Evolutionary conservation across 768 basidiomycete genomes (phyloP), one percentile per base, ranked within the genome.

Genomic region (Panellus pusillus): DNA sequence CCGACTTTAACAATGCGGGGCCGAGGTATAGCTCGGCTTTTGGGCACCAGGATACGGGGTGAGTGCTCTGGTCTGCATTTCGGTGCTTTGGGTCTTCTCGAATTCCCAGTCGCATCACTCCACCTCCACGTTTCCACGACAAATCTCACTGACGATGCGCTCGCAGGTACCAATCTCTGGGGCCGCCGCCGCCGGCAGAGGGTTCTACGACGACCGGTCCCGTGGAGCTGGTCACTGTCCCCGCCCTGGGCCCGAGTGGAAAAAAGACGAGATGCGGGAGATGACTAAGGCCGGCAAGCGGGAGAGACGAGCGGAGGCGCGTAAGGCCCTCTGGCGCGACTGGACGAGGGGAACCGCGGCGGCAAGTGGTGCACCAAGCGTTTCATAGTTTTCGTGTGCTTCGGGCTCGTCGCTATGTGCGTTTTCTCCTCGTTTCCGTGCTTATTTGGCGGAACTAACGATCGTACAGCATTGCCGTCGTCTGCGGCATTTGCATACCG

Each of bases 221-320:
- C 3, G 89, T 93, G 19, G 94, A 98, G 70, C 77, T 95, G 68
- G 87, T 96, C 40, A 96, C 94, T 1, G 92, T 97, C 0, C 94
- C 94, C 3, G 90, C 90, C 2, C 77, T 98, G 3, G 94, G 94
- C 17, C 74, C 94, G 94, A 98, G 72, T 98, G 94, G 94, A 80
- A 80, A 20, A 83, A 84, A 45, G 73, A 79, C 17, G 94, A 98
- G 67, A 70, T 97, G 68, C 80, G 78, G 44, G 79, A 80, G 35
- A 88, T 92, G 81, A 89, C 87, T 1, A 87, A 85, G 63, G 72
- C 83, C 2, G 89, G 82, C 5, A 81, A 80, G 65, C 75, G 79
- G 27, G 87, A 91, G 68, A 74, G 79, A 45, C 82, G 82, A 65
- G 64, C 72, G 13, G 82, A 83, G 44, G 65, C 71, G 44, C 76